Conservation (phyloP, 2,329 filamentous ascomycete species). For the Colletotrichum incanum region DNA sequence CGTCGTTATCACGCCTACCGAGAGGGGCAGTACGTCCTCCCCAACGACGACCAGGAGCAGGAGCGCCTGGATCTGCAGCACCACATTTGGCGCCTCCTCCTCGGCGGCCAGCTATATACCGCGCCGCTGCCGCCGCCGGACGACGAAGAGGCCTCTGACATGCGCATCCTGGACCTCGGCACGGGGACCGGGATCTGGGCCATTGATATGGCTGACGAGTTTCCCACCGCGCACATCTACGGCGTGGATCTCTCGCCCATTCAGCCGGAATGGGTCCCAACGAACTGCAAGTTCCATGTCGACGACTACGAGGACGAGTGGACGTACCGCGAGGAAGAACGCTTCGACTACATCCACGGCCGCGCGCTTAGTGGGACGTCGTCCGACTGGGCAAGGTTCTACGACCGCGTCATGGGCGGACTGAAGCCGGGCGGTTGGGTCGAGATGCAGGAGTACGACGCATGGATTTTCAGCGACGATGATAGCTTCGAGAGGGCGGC, state of each 20-base stretch:
- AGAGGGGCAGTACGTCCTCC: conserved; percentile 56
- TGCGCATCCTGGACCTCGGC: conserved; percentile 70
- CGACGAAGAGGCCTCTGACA: conserved; percentile 45
- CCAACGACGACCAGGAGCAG: conserved; percentile 42
- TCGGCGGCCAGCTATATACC: conserved; percentile 51
- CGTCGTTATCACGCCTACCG: conserved; percentile 65
- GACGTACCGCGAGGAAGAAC: conserved; percentile 58
- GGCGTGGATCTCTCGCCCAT: conserved; percentile 73
- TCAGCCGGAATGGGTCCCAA: conserved; percentile 70
- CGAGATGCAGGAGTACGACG: conserved; percentile 59
- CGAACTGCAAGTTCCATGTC: conserved; percentile 75
- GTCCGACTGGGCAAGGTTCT: conserved; percentile 53
- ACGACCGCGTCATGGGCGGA: conserved; percentile 46
- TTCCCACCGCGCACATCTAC: conserved; percentile 63
- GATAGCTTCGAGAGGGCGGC: conserved; percentile 55
- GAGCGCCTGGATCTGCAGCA: conserved; percentile 57
- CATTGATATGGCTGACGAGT: conserved; percentile 60
- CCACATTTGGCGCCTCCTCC: conserved; percentile 53
- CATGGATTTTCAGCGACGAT: conserved; percentile 57
- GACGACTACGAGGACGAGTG: conserved; percentile 74
- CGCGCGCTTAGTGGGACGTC: conserved; percentile 53
- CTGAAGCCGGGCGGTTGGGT: conserved; percentile 55
- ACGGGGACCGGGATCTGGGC: conserved; percentile 76
- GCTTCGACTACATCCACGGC: conserved; percentile 54
- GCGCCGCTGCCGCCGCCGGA: conserved; percentile 49